These are phyloP conservation scores for Pyronema domesticum DNA, from an alignment of 495 filamentous ascomycete genomes.

Conservation along the genomic window DNA sequence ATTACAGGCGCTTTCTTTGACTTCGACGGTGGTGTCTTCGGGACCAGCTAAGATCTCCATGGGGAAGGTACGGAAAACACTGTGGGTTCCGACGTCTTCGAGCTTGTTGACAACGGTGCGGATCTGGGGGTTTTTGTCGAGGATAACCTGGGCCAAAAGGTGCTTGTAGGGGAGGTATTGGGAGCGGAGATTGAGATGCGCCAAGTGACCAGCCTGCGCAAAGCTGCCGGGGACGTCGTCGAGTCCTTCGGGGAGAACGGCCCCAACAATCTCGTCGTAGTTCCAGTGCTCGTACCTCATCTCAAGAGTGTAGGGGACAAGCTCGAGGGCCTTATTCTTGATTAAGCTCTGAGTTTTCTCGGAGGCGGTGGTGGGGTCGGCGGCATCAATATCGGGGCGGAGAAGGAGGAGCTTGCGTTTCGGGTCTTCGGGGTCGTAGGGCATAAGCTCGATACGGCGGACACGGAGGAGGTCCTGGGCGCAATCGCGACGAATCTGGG, in stretches of 20 bases:
- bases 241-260: conserved; percentile 55
- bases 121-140: conserved; percentile 68
- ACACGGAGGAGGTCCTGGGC: conserved; percentile 43
- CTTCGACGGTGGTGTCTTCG: conserved; percentile 60
- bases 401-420: conserved; percentile 60
- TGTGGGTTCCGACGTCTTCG: conserved; percentile 67
- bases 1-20: conserved; percentile 42
- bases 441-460: conserved; percentile 39
- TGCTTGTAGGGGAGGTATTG: conserved; percentile 64
- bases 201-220: conserved; percentile 72
- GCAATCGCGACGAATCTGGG: conserved; percentile 43
- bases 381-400: conserved; percentile 42
- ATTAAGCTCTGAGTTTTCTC: conserved; percentile 49
- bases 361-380: conserved; percentile 42
- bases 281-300: conserved; percentile 77
- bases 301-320: conserved; percentile 55
- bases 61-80: conserved; percentile 75
- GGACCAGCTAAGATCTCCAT: conserved; percentile 81
- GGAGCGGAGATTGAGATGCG: conserved; percentile 78
- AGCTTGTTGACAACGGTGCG: conserved; percentile 91
- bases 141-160: conserved; percentile 62
- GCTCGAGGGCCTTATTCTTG: conserved; percentile 40
- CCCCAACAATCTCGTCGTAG: conserved; percentile 65
- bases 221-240: conserved; percentile 74
- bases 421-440: conserved; percentile 31